Base-by-base conservation (phyloP, 371 early-diverging fungal genomes). In the Mucor velutinosus region DNA sequence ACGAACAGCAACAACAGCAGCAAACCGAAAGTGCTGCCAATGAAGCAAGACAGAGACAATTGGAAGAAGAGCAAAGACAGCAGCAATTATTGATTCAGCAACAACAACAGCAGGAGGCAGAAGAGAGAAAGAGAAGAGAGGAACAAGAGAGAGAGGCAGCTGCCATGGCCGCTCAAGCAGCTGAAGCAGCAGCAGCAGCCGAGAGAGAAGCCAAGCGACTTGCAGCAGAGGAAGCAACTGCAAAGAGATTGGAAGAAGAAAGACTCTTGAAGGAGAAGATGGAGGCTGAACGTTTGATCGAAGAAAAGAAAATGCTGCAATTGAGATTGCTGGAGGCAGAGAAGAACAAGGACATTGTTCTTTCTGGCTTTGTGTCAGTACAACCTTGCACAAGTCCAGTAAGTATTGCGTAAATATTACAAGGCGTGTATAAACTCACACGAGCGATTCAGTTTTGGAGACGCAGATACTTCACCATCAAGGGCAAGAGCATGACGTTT, bases 361-460 rank as follows among this genome's bases (percentile, higher is more conserved):
- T 76, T 51, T 66, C 70, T 29, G 76, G 76, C 7, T 76, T 63
- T 53, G 62, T 73, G 25, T 73, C 74, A 11, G 70, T 76, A 14
- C 76, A 76, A 64, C 73, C 76, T 27, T 60, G 58, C 21, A 71
- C 61, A 53, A 73, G 76, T 55, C 76, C 76, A 29, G 69, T 69
- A 77, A 69, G 73, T 66, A 35, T 33, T 27, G 11, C 25, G 12
- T 60, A 30, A 17, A 2, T n/a, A 14, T 8, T 37, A 59, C 6
- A 17, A 32, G 25, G n/a, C n/a, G 1, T 53, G 15, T 1, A 47
- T 45, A 3, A 19, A 32, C 17, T 30, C n/a, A 60, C 45, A n/a
- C 19, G 30, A n/a, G 11, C 32, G 33, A 4, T 15, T 25, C 47
- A 76, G 76, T 76, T 76, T 19, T 76, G 76, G 76, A 71, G 71